Evolutionary conservation across 2,329 filamentous ascomycete genomes (phyloP), one percentile per base, ranked within the genome.

Genomic region (Fusarium annulatum): DNA sequence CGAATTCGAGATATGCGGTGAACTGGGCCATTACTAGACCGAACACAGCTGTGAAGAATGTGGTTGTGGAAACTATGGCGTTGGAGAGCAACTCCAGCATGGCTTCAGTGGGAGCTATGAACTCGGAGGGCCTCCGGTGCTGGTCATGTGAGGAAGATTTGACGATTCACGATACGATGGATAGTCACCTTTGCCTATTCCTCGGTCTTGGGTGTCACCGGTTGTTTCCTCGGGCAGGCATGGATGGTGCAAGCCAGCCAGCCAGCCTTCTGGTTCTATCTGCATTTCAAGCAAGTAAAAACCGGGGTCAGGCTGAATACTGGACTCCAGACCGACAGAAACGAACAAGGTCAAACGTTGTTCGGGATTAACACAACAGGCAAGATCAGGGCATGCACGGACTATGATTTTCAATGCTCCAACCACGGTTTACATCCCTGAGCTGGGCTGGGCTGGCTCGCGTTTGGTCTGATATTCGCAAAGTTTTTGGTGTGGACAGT

Each of bases 1-100:
- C 61, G 45, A 59, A 53, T 43, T 63, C 43, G 45, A 53, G 61
- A 56, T 76, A 69, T 78, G 75, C 76, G 75, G 76, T 78, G 76
- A 78, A 68, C 60, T 45, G 59, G 42, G 57, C 42, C 69, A 74
- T 68, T 63, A 63, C 60, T 68, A 49, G 36, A 46, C 26, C 64
- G 61, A 59, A 65, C 51, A 64, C 45, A 62, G 34, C 33, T 34
- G 42, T 56, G 36, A 46, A 53, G 30, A 52, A 41, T n/a, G 10
- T 18, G 23, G 34, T 39, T 33, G 57, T 39, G 9, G 45, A n/a
- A 43, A 30, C 26, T n/a, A 61, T 39, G 23, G n/a, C 28, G n/a
- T 64, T 52, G 38, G 42, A 43, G 21, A 26, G 36, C 36, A 53
- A 43, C 45, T 59, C 16, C 48, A 21, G 38, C 30, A 70, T 55